A percentile compares a stretch with the other conserved stretches of the same genome.
Evolutionary conservation across 2,329 filamentous ascomycete species (phyloP).

Genomic region (Venturia effusa): DNA sequence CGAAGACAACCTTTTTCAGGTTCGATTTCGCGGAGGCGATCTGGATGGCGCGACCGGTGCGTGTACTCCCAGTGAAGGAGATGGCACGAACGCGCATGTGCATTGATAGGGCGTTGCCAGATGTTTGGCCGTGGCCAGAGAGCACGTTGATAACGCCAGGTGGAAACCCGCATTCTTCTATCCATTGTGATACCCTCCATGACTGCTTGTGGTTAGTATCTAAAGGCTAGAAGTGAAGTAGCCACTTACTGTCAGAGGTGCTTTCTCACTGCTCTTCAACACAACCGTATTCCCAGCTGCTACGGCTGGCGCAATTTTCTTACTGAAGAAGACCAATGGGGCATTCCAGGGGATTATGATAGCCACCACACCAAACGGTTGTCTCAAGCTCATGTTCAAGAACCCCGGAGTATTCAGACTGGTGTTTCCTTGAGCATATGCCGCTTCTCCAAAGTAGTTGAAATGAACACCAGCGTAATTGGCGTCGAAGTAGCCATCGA

Average conservation of each 20-base stretch:
- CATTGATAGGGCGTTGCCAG: conserved; percentile 7
- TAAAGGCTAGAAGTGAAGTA: conserved; percentile 23
- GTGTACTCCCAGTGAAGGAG: conserved; percentile 13
- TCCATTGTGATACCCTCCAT: conserved; percentile 10
- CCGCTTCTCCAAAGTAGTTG: conserved; percentile 10
- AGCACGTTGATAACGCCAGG: conserved; percentile 15
- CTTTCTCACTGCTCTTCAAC: conserved; percentile 10
- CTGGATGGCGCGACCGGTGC: conserved; percentile 11
- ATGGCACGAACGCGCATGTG: conserved; percentile 9
- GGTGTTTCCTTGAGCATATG: conserved; percentile 3
- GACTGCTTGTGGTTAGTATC: conserved; percentile 20
- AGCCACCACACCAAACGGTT: conserved; percentile 29
- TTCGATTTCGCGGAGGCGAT: conserved; percentile 6
- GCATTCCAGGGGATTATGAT: conserved; percentile 14
- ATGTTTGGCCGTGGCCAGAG: conserved; percentile 2
- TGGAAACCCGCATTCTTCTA: conserved; percentile 10
- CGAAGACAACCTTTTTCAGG: conserved; percentile 12
- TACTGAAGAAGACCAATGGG: conserved; percentile 22
- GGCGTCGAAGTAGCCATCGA: conserved; percentile 9
- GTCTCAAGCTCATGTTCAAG: conserved; percentile 15
- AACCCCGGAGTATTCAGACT: conserved; percentile 13
- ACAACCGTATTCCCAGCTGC: conserved; percentile 13
- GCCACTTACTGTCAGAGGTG: conserved; percentile 6
- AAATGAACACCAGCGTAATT: conserved; percentile 9
- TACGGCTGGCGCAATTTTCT: conserved; percentile 18